Evolutionary conservation across 2,329 filamentous ascomycete species (phyloP), one percentile per base, ranked within the genome.

Genomic region (Mycogone perniciosa): DNA sequence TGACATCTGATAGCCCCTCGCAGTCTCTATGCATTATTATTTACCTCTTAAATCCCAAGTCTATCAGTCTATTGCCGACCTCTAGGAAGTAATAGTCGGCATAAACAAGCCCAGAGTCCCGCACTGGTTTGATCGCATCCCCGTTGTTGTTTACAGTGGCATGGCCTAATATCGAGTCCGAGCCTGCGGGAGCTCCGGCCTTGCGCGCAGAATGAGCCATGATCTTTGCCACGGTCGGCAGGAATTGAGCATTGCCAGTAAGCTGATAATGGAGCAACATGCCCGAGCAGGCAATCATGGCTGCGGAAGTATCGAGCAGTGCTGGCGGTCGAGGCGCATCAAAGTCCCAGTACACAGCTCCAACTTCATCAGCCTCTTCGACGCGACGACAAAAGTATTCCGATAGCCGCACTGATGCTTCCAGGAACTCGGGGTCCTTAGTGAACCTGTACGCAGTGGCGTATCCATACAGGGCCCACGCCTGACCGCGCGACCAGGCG

Each of bases 261-360:
- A 55, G 46, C 7, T 50, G 33, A 34, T 55, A 48, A 37, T 50
- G 40, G 26, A 48, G 31, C 27, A 54, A 42, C 39, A 54, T 41
- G 31, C 53, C 53, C 7, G 53, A 52, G 50, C 53, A 52, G 1
- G 50, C 53, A 43, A 52, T 46, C 31, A 50, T 50, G 37, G 53
- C 49, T 4, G 48, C 48, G 7, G 48, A 50, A 26, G 48, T 50
- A 29, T 50, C 48, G 7, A 58, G 7, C 3, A 58, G 50, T 6
- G 57, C 53, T 10, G 47, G 53, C 31, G 58, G 51, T 7, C 58
- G 54, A 20, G 56, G 52, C 6, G 51, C 56, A 38, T 58, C 47
- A 48, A 60, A 56, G 10, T 58, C 59, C 50, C 49, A 51, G 27
- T 46, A 49, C 10, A 50, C 29, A 43, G 47, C 38, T 13, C 44